These are phyloP conservation scores for Nidularia pulvinata DNA, from an alignment of 768 basidiomycete genomes.

Conservation along the genomic window DNA sequence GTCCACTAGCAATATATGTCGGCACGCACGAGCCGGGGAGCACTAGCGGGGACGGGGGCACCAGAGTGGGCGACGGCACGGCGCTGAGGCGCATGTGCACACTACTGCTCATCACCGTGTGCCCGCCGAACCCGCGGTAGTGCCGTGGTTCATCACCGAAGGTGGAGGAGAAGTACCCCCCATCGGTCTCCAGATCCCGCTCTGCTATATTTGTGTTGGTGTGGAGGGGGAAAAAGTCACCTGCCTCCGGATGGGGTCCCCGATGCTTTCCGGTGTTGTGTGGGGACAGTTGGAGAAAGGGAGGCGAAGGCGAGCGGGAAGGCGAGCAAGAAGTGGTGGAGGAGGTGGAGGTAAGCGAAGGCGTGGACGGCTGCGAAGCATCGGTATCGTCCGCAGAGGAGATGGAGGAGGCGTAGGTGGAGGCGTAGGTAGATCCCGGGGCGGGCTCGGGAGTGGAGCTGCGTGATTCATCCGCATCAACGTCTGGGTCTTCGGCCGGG, in stretches of 20 bases:
- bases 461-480: background rate
- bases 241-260: background rate
- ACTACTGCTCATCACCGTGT: background rate
- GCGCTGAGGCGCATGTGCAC: background rate
- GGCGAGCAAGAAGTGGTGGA: constrained; percentile 14
- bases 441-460: no score
- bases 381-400: constrained; percentile 12
- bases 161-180: constrained; percentile 1
- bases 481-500: background rate
- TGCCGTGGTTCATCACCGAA: constrained; percentile 1
- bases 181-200: no score
- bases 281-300: constrained; percentile 23
- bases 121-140: background rate
- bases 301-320: constrained; percentile 14
- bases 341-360: constrained; percentile 32
- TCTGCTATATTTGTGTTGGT: no score
- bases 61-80: background rate
- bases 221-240: no score
- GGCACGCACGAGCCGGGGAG: background rate
- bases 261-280: constrained; percentile 1
- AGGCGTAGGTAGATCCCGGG: no score
- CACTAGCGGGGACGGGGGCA: background rate
- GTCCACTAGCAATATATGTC: no score
- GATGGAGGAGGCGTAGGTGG: no score
- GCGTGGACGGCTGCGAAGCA: constrained; percentile 27